These are phyloP conservation scores for Fusarium sacchari DNA, from an alignment of 2,329 filamentous ascomycete species.

Conservation along the genomic window DNA sequence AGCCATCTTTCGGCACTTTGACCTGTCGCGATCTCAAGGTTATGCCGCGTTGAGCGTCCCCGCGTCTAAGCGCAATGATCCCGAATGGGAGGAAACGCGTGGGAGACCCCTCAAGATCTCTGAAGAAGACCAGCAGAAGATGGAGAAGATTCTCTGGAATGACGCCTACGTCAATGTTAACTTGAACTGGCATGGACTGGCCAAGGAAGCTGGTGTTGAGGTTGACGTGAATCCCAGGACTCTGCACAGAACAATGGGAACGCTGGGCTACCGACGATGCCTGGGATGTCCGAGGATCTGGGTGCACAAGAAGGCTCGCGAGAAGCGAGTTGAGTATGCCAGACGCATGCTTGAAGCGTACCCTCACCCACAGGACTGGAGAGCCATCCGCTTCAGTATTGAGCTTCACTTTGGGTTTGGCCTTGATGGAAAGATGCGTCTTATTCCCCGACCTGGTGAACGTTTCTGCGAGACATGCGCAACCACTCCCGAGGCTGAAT, in stretches of 20 bases:
- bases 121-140: constrained; percentile 49
- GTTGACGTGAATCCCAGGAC: constrained; percentile 49
- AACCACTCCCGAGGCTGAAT: constrained; percentile 38
- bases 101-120: constrained; percentile 50
- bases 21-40: constrained; percentile 51
- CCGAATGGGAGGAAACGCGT: constrained; percentile 53
- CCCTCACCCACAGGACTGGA: constrained; percentile 48
- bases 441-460: constrained; percentile 50
- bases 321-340: constrained; percentile 50
- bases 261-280: constrained; percentile 50
- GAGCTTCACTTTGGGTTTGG: constrained; percentile 54
- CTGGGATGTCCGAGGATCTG: constrained; percentile 45
- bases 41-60: constrained; percentile 50
- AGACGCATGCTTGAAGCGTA: constrained; percentile 47
- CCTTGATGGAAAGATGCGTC: constrained; percentile 50
- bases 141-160: constrained; percentile 53
- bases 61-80: constrained; percentile 49
- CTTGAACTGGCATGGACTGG: constrained; percentile 49
- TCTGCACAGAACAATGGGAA: constrained; percentile 52
- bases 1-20: constrained; percentile 54
- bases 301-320: constrained; percentile 46
- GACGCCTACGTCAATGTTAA: constrained; percentile 45
- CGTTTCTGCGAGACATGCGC: constrained; percentile 45
- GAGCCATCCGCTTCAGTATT: constrained; percentile 48
- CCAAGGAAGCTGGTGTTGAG: constrained; percentile 48